Evolutionary conservation across 1,139 yeast species (phyloP), one percentile per base, ranked within the genome.

Genomic region (Meyerozyma sp.): DNA sequence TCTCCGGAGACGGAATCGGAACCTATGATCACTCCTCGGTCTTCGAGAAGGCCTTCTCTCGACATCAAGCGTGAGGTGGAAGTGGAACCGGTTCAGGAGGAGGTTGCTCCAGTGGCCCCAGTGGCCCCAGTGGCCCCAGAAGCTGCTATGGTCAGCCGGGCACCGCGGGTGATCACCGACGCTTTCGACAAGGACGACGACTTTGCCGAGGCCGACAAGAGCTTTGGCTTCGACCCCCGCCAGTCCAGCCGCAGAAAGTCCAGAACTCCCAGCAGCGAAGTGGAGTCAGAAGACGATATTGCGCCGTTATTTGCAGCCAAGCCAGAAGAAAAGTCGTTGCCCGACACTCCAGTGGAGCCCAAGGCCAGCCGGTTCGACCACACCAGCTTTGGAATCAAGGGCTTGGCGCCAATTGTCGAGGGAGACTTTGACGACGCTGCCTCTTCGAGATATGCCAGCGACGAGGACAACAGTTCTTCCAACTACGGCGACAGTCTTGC

Each of bases 381-480:
- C 40, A 54, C 55, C 44, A 61, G 65, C 40, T 65, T 63, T 54
- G 71, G 70, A 4, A 54, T 66, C 41, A 59, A 61, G 45, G 71
- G 69, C 2, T 66, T 72, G 51, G 70, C 66, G 23, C 75, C 76
- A 42, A 69, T 70, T 52, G 66, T 60, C 14, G 77, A 70, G 50
- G 52, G 55, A 20, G 69, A 62, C 34, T 56, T 53, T 43, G 62
- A 57, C 46, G 73, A 65, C 43, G 62, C 62, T 44, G 55, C 59
- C 32, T 54, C 57, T 32, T 66, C 73, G 14, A 65, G 63, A 44
- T 69, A 71, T 47, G 70, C 65, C 27, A 62, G 68, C 47, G 70
- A 64, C 42, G 49, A 48, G 25, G 47, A 54, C 40, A 55, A 51
- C 26, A 48, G 56, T 7, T 54, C 59, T 8, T 53, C 61, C 5